phyloP scores from a whole-genome alignment of 2,329 filamentous ascomycete species.

The Dryadomyces quercivorus region DNA sequence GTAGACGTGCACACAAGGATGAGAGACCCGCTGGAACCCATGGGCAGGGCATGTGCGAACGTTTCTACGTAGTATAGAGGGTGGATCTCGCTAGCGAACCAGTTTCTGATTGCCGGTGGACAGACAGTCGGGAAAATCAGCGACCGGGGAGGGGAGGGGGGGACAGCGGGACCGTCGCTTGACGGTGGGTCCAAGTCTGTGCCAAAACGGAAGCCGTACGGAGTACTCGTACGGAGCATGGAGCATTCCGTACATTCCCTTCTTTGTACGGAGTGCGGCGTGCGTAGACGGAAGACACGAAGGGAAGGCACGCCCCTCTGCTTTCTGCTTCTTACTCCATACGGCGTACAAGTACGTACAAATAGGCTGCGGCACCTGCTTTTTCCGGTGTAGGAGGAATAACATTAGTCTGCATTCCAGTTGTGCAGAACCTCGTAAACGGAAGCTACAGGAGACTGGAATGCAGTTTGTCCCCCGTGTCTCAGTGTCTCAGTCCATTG shows the following conservation, averaged over 20 bases:
- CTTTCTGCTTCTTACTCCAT: not conserved
- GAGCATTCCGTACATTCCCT: too few species aligned
- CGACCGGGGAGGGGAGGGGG: too few species aligned
- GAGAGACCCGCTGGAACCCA: not conserved
- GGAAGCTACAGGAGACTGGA: not conserved
- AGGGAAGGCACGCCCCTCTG: not conserved
- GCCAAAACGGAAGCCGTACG: not conserved
- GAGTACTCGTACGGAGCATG: too few species aligned
- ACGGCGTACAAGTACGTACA: too few species aligned
- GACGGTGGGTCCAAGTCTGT: not conserved
- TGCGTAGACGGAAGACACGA: not conserved
- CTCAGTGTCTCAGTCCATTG: too few species aligned
- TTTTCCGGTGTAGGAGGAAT: not conserved
- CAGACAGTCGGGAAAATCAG: not conserved
- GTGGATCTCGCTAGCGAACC: not conserved
- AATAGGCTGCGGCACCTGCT: not conserved
- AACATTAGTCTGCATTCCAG: not conserved
- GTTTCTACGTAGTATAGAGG: not conserved
- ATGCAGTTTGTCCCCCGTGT: too few species aligned
- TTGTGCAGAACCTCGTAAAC: not conserved
- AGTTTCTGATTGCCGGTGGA: not conserved
- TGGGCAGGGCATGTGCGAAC: not conserved
- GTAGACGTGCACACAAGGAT: not conserved
- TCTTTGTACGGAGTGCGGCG: too few species aligned
- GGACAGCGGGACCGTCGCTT: not conserved